Percentiles rank a stretch among this genome's conserved stretches.
Conservation (phyloP, 768 basidiomycete species). For the Amanita polypyramis region DNA sequence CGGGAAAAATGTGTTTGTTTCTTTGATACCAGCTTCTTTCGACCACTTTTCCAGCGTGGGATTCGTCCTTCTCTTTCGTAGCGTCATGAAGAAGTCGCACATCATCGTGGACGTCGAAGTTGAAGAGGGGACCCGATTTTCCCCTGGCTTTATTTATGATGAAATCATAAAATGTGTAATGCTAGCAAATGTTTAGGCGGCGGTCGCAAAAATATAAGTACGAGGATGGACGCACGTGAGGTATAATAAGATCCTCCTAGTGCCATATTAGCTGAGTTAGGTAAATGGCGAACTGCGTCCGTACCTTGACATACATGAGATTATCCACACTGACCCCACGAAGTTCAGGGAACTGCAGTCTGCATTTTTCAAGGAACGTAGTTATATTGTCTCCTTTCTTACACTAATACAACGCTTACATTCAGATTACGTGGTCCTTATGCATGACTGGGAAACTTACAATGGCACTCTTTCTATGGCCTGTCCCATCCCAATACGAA, state of each 20-base stretch:
- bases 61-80: slow-evolving; percentile 95
- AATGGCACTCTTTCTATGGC: slow-evolving; percentile 84
- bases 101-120: slow-evolving; percentile 98
- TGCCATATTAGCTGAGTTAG: slow-evolving; percentile 4
- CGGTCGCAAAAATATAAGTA: neutral
- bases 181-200: slow-evolving; percentile 35
- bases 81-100: slow-evolving; percentile 91
- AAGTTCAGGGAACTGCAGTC: slow-evolving; percentile 88
- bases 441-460: slow-evolving; percentile 37
- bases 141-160: slow-evolving; percentile 98
- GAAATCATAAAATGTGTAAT: slow-evolving; percentile 97
- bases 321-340: slow-evolving; percentile 89
- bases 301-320: slow-evolving; percentile 95
- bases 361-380: slow-evolving; percentile 84
- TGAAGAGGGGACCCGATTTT: slow-evolving; percentile 96
- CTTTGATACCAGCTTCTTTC: slow-evolving; percentile 93
- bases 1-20: slow-evolving; percentile 97
- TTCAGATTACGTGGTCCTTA: neutral
- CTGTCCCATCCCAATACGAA: slow-evolving; percentile 98
- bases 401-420: slow-evolving; percentile 47
- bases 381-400: slow-evolving; percentile 93
- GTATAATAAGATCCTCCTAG: slow-evolving; percentile 96
- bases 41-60: slow-evolving; percentile 97
- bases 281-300: slow-evolving; percentile 11
- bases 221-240: slow-evolving; percentile 52